Conservation (phyloP, 1,139 yeast species). For the Insectozyma bohioensis region DNA sequence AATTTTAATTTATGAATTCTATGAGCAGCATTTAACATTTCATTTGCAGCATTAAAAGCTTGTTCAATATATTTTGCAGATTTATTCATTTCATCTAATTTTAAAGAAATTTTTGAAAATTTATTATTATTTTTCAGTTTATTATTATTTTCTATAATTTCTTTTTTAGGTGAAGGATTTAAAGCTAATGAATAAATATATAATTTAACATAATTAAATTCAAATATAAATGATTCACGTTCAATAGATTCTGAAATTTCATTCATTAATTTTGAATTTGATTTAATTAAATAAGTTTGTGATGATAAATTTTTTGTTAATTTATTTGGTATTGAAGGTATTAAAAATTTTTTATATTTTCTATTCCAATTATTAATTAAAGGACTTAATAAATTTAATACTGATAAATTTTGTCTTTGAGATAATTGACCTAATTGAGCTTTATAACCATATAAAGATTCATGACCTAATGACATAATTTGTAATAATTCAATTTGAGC, state of each 20-base stretch:
- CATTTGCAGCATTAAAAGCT: conserved; percentile 85
- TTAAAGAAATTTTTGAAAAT: no score
- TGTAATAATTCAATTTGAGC: conserved; percentile 80
- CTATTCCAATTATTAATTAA: conserved; percentile 76
- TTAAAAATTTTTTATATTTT: conserved; percentile 56
- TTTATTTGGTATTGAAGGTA: conserved; percentile 40
- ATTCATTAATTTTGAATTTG: conserved; percentile 34
- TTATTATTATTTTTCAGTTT: no score
- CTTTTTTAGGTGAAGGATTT: conserved; percentile 39
- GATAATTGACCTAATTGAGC: conserved; percentile 54
- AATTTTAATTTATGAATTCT: conserved; percentile 65
- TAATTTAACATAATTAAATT: conserved; percentile 78
- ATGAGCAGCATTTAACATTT: conserved; percentile 68
- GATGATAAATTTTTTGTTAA: conserved; percentile 18
- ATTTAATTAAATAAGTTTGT: conserved; percentile 34
- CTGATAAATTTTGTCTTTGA: conserved; percentile 68
- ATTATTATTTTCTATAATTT: conserved; percentile 14
- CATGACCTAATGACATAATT: conserved; percentile 81
- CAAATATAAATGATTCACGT: conserved; percentile 73
- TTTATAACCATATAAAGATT: conserved; percentile 70
- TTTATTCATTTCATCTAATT: conserved; percentile 68
- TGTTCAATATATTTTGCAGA: conserved; percentile 77
- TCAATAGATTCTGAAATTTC: conserved; percentile 51
- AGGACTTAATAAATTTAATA: conserved; percentile 72
- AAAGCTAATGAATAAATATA: conserved; percentile 84